phyloP scores from a whole-genome alignment of 164 flowering plant genomes.

The Vitis labrusca region DNA sequence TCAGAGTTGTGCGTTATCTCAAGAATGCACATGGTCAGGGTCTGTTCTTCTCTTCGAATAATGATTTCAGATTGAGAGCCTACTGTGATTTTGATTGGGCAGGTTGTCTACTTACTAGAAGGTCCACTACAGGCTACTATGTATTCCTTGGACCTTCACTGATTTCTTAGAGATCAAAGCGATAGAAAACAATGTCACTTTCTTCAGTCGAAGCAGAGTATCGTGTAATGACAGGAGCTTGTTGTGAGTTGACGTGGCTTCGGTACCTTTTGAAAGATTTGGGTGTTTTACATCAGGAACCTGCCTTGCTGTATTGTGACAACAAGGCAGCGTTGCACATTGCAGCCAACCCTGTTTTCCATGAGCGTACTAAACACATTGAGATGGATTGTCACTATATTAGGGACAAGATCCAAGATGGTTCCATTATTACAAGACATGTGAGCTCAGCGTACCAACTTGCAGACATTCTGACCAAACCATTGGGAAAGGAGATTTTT shows the following conservation, averaged over 20 bases:
- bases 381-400: slow-evolving; percentile 4
- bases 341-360: background rate
- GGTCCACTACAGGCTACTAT: background rate
- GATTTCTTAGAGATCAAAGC: background rate
- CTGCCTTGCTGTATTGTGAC: background rate
- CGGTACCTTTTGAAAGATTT: background rate
- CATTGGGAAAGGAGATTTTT: slow-evolving; percentile 2
- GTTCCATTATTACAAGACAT: background rate
- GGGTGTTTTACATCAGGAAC: background rate
- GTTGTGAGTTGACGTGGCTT: background rate
- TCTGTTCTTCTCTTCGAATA: background rate
- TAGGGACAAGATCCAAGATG: slow-evolving; percentile 2
- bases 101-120: background rate
- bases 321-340: background rate
- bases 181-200: background rate
- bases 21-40: background rate
- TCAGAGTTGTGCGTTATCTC: background rate
- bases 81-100: background rate
- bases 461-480: background rate
- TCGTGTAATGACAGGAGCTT: background rate
- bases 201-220: background rate
- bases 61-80: background rate
- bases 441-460: background rate
- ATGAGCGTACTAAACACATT: background rate
- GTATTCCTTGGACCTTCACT: background rate